Evolutionary conservation across 257 asterid genomes (phyloP).

Genomic region (Capsicum baccatum): DNA sequence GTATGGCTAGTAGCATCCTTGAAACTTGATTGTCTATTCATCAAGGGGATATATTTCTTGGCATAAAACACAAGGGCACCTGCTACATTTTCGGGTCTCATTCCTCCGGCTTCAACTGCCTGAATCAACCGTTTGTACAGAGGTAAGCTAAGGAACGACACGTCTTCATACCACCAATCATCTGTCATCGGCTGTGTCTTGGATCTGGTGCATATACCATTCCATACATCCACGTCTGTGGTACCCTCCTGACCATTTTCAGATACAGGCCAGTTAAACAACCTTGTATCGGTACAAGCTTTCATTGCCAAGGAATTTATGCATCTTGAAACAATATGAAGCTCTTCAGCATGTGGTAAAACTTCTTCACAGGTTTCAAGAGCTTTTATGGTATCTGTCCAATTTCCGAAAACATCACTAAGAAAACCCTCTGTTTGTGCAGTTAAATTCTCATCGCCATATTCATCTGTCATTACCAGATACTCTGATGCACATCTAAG

Average conservation of each 20-base stretch:
- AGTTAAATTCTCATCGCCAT: constrained; percentile 21
- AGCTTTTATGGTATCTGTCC: constrained; percentile 33
- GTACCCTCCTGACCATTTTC: neutral
- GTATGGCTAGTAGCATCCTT: constrained; percentile 28
- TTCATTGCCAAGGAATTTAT: constrained; percentile 34
- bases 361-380: constrained; percentile 34
- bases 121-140: constrained; percentile 30
- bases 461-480: constrained; percentile 22
- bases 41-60: constrained; percentile 32
- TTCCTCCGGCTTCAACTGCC: constrained; percentile 27
- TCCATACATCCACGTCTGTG: constrained; percentile 4
- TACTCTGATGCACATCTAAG: constrained; percentile 33
- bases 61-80: constrained; percentile 35
- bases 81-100: constrained; percentile 29
- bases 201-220: neutral
- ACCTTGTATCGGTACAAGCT: constrained; percentile 28
- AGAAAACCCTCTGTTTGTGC: constrained; percentile 30
- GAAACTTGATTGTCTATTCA: constrained; percentile 30
- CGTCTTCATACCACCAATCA: constrained; percentile 36
- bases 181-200: constrained; percentile 17
- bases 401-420: constrained; percentile 16
- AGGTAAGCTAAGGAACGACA: constrained; percentile 33
- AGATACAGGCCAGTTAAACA: constrained; percentile 32
- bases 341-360: constrained; percentile 31
- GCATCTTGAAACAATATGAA: constrained; percentile 30